These are phyloP conservation scores for Tylopilus rubrobrunneus DNA, from an alignment of 768 basidiomycete species.

Conservation along the genomic window DNA sequence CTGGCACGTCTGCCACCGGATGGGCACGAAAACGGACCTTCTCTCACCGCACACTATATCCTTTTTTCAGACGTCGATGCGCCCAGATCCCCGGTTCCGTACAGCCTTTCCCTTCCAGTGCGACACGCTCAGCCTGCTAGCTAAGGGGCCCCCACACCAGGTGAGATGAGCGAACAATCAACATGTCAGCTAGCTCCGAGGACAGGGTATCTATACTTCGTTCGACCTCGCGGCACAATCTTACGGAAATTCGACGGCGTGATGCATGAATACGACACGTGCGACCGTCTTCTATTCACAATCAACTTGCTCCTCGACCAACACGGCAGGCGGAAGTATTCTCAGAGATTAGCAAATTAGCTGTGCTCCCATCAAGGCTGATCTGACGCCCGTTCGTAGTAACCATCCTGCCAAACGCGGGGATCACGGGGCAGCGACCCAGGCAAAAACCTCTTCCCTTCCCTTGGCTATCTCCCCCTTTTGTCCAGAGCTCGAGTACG, in stretches of 20 bases:
- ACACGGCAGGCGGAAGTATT: neutral
- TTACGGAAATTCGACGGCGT: neutral
- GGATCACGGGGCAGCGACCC: constrained; percentile 34
- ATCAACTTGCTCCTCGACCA: neutral
- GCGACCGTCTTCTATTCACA: neutral
- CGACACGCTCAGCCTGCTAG: too few species aligned
- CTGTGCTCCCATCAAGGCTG: neutral
- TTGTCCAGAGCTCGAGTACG: constrained; percentile 48
- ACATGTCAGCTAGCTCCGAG: too few species aligned
- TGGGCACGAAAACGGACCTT: too few species aligned
- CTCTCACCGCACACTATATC: too few species aligned
- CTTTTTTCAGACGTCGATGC: too few species aligned
- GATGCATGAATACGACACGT: neutral
- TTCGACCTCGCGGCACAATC: neutral
- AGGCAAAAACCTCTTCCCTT: constrained; percentile 41
- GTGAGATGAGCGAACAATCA: too few species aligned
- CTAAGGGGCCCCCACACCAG: too few species aligned
- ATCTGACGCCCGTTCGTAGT: neutral
- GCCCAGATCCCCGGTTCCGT: too few species aligned
- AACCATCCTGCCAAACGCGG: neutral
- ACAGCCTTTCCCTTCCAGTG: too few species aligned
- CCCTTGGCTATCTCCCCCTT: constrained; percentile 37
- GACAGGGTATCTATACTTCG: too few species aligned
- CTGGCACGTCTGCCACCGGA: too few species aligned
- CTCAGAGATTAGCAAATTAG: constrained; percentile 3